Conservation (phyloP, 495 filamentous ascomycete genomes). For the Neurospora tetraspora region DNA sequence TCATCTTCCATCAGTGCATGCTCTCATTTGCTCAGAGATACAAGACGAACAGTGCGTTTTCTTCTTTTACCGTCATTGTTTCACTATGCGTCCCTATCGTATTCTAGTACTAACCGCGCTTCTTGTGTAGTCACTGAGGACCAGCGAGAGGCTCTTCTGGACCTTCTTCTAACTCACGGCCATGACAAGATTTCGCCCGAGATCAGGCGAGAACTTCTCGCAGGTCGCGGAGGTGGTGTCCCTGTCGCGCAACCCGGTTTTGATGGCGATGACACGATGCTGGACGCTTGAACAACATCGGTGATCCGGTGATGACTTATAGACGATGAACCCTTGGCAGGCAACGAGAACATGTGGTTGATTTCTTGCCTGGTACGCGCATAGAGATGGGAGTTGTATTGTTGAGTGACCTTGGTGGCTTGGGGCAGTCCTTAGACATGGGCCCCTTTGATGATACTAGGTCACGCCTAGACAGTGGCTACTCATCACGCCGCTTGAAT, state of each 20-base stretch:
- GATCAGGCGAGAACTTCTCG: constrained; percentile 80
- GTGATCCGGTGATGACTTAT: background rate
- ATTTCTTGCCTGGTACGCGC: background rate
- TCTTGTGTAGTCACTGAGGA: constrained; percentile 35
- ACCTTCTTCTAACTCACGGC: constrained; percentile 76
- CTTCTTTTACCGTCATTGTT: background rate
- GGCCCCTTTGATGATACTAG: background rate
- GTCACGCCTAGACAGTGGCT: background rate
- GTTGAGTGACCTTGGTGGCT: background rate
- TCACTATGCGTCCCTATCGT: background rate
- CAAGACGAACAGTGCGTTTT: constrained; percentile 60
- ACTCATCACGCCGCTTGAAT: background rate
- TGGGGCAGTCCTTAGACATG: background rate
- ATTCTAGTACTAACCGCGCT: background rate
- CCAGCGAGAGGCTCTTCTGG: constrained; percentile 82
- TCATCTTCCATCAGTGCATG: constrained; percentile 81
- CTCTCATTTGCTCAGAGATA: constrained; percentile 90
- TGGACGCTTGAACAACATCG: constrained; percentile 29
- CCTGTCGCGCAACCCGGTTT: constrained; percentile 44
- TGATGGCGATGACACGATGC: constrained; percentile 86
- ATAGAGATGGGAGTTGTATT: background rate
- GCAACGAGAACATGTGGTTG: background rate
- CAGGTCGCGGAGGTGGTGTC: constrained; percentile 78
- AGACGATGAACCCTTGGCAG: background rate
- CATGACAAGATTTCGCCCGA: constrained; percentile 87